Percentiles rank a stretch among this genome's conserved stretches.
Evolutionary conservation across 1,284 basidiomycete genomes (phyloP).

Genomic region (Malassezia restricta): DNA sequence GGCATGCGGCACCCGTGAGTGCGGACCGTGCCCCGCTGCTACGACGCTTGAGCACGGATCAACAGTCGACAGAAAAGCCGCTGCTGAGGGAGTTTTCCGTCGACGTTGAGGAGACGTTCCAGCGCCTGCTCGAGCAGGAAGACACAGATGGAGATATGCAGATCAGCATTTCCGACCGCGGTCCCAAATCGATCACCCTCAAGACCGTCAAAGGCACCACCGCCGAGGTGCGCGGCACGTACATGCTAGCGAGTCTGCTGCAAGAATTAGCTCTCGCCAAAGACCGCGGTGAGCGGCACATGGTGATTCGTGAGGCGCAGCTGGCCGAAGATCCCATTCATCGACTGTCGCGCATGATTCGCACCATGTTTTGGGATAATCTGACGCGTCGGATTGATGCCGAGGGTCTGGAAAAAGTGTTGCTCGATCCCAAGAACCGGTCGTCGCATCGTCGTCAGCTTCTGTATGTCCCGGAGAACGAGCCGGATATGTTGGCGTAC

Average conservation of each 20-base stretch:
- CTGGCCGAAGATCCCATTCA: conserved; percentile 95
- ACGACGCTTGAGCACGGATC: conserved; percentile 45
- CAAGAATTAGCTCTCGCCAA: conserved; percentile 96
- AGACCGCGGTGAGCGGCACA: conserved; percentile 84
- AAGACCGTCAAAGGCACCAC: conserved; percentile 79
- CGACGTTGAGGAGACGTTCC: conserved; percentile 97
- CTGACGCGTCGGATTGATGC: conserved; percentile 92
- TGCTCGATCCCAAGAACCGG: conserved; percentile 78
- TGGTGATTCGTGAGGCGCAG: conserved; percentile 91
- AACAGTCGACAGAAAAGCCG: conserved; percentile 45
- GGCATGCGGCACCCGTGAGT: conserved; percentile 16
- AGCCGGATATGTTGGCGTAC: conserved; percentile 85
- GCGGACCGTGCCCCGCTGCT: conserved; percentile 37
- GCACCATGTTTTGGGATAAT: conserved; percentile 94
- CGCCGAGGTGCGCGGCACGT: conserved; percentile 59
- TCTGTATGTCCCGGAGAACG: conserved; percentile 84
- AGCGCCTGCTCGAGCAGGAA: conserved; percentile 89
- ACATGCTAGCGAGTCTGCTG: conserved; percentile 97
- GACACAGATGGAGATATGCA: conserved; percentile 92
- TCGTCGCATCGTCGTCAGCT: conserved; percentile 52
- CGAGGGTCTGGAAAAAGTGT: conserved; percentile 89
- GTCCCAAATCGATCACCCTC: conserved; percentile 86
- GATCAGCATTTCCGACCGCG: conserved; percentile 90
- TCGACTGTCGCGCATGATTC: conserved; percentile 93
- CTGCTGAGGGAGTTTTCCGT: conserved; percentile 60